Conservation (phyloP, 805 yeast species). For the Candida xiaguanensis region DNA sequence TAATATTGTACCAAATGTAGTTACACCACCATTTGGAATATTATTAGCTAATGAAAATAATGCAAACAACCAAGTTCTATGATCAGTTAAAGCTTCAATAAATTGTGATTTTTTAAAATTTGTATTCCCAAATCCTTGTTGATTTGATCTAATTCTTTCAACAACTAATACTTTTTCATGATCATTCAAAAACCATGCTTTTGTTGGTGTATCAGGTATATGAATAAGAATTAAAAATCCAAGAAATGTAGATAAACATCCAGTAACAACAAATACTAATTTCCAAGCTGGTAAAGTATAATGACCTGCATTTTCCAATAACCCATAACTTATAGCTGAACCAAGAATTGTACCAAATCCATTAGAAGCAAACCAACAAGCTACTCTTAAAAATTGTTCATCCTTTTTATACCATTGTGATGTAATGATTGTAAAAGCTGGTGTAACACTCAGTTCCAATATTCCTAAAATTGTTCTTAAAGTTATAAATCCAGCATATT, state of each 20-base stretch:
- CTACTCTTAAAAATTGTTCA: slow-evolving; percentile 32
- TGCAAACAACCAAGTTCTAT: slow-evolving; percentile 33
- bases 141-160: slow-evolving; percentile 26
- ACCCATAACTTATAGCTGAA: slow-evolving; percentile 51
- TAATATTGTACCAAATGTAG: slow-evolving; percentile 33
- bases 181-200: slow-evolving; percentile 36
- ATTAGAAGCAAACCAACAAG: slow-evolving; percentile 33
- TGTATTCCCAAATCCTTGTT: slow-evolving; percentile 42
- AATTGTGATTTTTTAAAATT: slow-evolving; percentile 36
- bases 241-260: slow-evolving; percentile 50
- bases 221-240: slow-evolving; percentile 47
- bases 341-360: slow-evolving; percentile 40
- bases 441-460: slow-evolving; percentile 39
- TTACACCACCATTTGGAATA: slow-evolving; percentile 37
- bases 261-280: slow-evolving; percentile 55
- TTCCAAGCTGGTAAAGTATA: slow-evolving; percentile 56
- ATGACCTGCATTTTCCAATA: slow-evolving; percentile 32
- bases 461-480: slow-evolving; percentile 36
- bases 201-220: slow-evolving; percentile 35
- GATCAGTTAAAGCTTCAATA: slow-evolving; percentile 31
- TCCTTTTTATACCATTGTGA: slow-evolving; percentile 32
- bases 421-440: slow-evolving; percentile 35
- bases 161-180: slow-evolving; percentile 32
- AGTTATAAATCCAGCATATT: slow-evolving; percentile 38
- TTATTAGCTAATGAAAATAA: slow-evolving; percentile 21